Evolutionary conservation across 805 yeast species (phyloP).

Genomic region (Ogataea henricii): DNA sequence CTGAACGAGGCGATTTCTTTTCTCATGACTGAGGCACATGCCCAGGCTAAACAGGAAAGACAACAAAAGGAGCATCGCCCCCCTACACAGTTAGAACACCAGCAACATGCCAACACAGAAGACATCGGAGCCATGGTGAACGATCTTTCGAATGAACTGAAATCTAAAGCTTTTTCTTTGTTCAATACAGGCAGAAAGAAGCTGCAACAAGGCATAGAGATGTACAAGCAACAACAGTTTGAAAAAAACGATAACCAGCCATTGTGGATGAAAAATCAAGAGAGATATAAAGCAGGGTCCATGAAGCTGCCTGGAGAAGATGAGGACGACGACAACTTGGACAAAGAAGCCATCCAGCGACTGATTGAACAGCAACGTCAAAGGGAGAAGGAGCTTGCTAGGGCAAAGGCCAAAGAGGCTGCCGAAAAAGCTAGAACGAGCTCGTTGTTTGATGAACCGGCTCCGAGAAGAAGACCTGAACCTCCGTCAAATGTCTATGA

Average conservation of each 20-base stretch:
- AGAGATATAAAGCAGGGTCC: slow-evolving; percentile 45
- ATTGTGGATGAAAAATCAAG: slow-evolving; percentile 73
- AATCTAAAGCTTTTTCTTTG: slow-evolving; percentile 59
- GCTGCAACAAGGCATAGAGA: slow-evolving; percentile 62
- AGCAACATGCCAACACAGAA: slow-evolving; percentile 19
- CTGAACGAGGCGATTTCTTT: slow-evolving; percentile 66
- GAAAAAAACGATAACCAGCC: slow-evolving; percentile 47
- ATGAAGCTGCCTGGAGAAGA: slow-evolving; percentile 38
- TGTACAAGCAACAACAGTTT: slow-evolving; percentile 45
- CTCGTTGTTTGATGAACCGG: slow-evolving; percentile 19
- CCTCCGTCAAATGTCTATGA: slow-evolving; percentile 10
- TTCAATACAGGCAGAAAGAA: slow-evolving; percentile 62
- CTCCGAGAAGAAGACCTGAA: slow-evolving; percentile 11
- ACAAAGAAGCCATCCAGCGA: slow-evolving; percentile 42
- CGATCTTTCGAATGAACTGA: slow-evolving; percentile 56
- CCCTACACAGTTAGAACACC: slow-evolving; percentile 1
- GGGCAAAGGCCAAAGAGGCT: slow-evolving; percentile 11
- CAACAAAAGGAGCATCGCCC: slow-evolving; percentile 1
- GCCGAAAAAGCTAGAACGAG: slow-evolving; percentile 7
- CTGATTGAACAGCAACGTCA: slow-evolving; percentile 43
- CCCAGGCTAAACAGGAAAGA: slow-evolving; percentile 24
- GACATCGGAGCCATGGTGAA: slow-evolving; percentile 46
- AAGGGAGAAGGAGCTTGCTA: slow-evolving; percentile 33
- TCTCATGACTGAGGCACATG: slow-evolving; percentile 63
- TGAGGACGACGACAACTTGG: slow-evolving; percentile 39